These are phyloP conservation scores for Kalanchoe fedtschenkoi DNA, from an alignment of 164 flowering plant species.

Conservation along the genomic window DNA sequence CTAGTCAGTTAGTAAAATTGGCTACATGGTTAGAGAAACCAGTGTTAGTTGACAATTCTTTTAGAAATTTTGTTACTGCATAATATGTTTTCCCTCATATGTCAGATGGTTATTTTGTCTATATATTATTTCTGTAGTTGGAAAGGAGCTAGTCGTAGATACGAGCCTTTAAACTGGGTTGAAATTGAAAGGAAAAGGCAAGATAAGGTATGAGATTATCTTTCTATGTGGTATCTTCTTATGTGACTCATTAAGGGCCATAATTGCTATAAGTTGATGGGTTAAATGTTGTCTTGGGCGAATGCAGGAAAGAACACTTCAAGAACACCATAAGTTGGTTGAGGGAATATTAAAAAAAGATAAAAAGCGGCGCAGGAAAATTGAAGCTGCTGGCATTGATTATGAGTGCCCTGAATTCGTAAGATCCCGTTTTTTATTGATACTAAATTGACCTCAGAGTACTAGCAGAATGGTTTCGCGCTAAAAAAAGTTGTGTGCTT, in stretches of 20 bases:
- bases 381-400: constrained; percentile 85
- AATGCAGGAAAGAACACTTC: constrained; percentile 65
- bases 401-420: constrained; percentile 82
- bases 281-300: not conserved
- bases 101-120: not conserved
- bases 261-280: not conserved
- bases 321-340: constrained; percentile 57
- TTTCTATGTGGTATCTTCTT: not conserved
- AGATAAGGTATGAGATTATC: constrained; percentile 48
- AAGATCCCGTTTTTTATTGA: constrained; percentile 20
- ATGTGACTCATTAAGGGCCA: not conserved
- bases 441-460: not conserved
- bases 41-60: not conserved
- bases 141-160: constrained; percentile 41
- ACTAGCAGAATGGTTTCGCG: not conserved
- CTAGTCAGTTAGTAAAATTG: too few species aligned
- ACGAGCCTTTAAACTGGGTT: constrained; percentile 48
- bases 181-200: constrained; percentile 52
- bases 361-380: constrained; percentile 47
- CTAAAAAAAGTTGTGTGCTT: not conserved
- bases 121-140: constrained; percentile 34
- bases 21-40: too few species aligned
- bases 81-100: not conserved
- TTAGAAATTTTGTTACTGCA: not conserved
- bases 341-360: constrained; percentile 46